Conservation (phyloP, 495 filamentous ascomycete genomes). For the Hypoxylon trugodes region DNA sequence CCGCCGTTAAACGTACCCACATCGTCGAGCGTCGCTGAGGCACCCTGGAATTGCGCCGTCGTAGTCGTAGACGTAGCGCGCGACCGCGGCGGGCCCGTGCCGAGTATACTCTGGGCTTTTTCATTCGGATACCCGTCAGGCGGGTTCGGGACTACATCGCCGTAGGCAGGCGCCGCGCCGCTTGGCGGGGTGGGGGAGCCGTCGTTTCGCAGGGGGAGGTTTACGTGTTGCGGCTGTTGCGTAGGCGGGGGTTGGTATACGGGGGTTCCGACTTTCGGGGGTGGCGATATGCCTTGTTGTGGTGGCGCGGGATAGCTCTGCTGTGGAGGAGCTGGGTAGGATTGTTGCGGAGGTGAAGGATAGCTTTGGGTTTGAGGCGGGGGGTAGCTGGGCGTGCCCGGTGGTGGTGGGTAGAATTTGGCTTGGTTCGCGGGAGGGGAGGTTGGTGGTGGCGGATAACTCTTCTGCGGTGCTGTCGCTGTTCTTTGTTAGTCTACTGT, state of each 20-base stretch:
- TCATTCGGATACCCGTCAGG: slow-evolving; percentile 47
- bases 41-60: slow-evolving; percentile 65
- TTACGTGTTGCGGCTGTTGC: slow-evolving; percentile 35
- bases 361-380: slow-evolving; percentile 47
- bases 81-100: slow-evolving; percentile 41
- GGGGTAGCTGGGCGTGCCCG: slow-evolving; percentile 40
- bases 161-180: slow-evolving; percentile 46
- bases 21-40: slow-evolving; percentile 72
- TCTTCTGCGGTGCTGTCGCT: slow-evolving; percentile 43
- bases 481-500: slow-evolving; percentile 26
- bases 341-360: slow-evolving; percentile 51
- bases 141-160: slow-evolving; percentile 41
- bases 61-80: slow-evolving; percentile 57
- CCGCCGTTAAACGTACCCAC: slow-evolving; percentile 96
- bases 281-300: slow-evolving; percentile 40
- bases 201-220: slow-evolving; percentile 42
- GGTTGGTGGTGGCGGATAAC: slow-evolving; percentile 49
- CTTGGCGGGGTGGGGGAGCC: slow-evolving; percentile 41
- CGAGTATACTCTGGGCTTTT: slow-evolving; percentile 44
- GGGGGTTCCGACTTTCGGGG: slow-evolving; percentile 37
- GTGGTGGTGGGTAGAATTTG: slow-evolving; percentile 55
- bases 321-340: slow-evolving; percentile 50
- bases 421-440: slow-evolving; percentile 55
- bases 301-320: slow-evolving; percentile 48
- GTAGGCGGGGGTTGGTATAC: slow-evolving; percentile 43